Evolutionary conservation across 2,329 filamentous ascomycete genomes (phyloP).

Genomic region (Furcasterigmium furcatum): DNA sequence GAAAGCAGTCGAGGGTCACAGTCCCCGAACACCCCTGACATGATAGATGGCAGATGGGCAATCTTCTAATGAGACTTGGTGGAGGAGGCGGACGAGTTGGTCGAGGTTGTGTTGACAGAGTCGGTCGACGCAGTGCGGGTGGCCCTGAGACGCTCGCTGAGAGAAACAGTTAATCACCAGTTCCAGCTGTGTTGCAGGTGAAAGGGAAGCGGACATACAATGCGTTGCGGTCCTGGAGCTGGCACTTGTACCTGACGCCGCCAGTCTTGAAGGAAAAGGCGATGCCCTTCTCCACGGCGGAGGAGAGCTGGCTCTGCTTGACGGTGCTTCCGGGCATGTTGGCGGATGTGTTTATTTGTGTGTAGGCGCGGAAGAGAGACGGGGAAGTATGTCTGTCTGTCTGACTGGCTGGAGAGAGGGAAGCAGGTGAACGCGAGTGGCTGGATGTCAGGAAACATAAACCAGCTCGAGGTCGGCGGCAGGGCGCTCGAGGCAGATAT

Average conservation of each 20-base stretch:
- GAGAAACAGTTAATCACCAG: background rate
- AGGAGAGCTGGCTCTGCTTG: background rate
- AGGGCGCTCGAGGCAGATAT: too few species aligned
- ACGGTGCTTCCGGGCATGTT: background rate
- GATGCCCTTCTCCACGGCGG: conserved; percentile 25
- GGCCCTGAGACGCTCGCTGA: conserved; percentile 37
- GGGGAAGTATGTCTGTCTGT: background rate
- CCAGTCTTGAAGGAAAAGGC: conserved; percentile 44
- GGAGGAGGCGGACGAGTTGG: conserved; percentile 19
- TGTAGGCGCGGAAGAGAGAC: background rate
- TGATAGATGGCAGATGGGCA: too few species aligned
- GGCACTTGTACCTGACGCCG: conserved; percentile 32
- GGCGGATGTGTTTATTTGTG: background rate
- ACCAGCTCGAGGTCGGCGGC: too few species aligned
- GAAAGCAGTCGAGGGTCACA: too few species aligned
- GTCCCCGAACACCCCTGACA: background rate
- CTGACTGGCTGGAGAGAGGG: too few species aligned
- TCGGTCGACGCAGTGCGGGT: conserved; percentile 29
- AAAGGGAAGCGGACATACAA: conserved; percentile 32
- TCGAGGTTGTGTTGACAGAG: conserved; percentile 23
- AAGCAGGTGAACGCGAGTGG: too few species aligned
- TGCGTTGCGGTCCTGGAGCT: conserved; percentile 36
- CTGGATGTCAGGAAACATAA: too few species aligned
- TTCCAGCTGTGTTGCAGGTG: background rate
- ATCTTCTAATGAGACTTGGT: conserved; percentile 1